Conservation (phyloP, 139 green algal genomes). For the Trebouxia sp. region DNA sequence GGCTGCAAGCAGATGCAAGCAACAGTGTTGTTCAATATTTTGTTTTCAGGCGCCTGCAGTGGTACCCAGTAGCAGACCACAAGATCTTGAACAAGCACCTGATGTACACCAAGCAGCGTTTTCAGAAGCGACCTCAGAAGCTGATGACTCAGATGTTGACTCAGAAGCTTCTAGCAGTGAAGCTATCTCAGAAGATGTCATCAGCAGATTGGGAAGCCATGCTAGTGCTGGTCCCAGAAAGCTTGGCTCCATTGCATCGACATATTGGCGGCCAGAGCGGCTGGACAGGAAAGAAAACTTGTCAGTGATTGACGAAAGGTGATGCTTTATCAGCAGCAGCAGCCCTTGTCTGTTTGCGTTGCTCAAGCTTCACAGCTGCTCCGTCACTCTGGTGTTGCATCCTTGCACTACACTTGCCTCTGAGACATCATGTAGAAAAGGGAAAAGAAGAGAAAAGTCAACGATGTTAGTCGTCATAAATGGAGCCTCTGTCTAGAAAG, state of each 20-base stretch:
- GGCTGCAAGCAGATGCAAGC: no score
- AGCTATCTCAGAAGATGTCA: neutral
- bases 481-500: no score
- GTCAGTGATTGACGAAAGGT: constrained; percentile 61
- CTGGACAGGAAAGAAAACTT: constrained; percentile 59
- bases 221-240: neutral
- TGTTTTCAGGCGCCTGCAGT: neutral
- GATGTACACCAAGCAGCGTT: neutral
- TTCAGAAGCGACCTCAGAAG: neutral
- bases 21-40: no score
- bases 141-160: constrained; percentile 7
- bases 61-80: neutral
- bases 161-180: neutral
- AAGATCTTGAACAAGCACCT: no score
- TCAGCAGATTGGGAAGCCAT: constrained; percentile 18
- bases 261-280: constrained; percentile 74
- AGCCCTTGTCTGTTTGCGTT: no score
- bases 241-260: constrained; percentile 65
- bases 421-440: no score
- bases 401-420: no score
- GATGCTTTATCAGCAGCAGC: neutral
- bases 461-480: no score
- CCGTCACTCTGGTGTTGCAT: no score
- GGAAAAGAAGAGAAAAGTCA: no score
- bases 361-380: no score